Evolutionary conservation across 2,329 filamentous ascomycete genomes (phyloP), one percentile per base, ranked within the genome.

Genomic region (Tricladium varicosporioides): DNA sequence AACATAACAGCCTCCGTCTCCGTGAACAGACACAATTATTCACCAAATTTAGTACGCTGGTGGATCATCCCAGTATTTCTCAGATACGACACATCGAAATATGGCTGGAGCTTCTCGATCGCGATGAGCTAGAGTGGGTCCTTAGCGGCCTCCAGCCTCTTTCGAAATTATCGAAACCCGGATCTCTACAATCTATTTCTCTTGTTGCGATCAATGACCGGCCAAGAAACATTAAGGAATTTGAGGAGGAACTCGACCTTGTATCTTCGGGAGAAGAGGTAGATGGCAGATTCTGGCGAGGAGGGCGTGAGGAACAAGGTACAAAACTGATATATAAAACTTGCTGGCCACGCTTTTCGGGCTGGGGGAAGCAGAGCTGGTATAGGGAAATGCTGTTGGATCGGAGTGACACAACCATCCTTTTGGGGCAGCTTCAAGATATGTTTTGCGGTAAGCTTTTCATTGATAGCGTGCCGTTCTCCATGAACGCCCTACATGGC

Each of bases 291-390:
- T 52, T 69, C 5, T 68, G 51, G 19, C 48, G 51, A n/a, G 51
- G 51, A 42, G 47, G 47, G 5, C 40, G 16, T 19, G 48, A 48
- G 18, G 50, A 48, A 22, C 19, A 48, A 5, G 56, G 54, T 48
- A 62, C 55, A 5, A 60, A 48, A 22, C 59, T 67, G 53, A 45
- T 60, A 11, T 54, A 67, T 11, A 66, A 65, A 51, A 68, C 67
- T 2, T 63, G 65, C 15, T 69, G 67, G 67, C 67, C 67, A 16
- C 59, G 62, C 43, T 63, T 69, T 42, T 65, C 65, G 10, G 60
- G 65, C 49, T 69, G 67, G 67, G 65, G 64, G 4, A 69, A 69
- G 47, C 64, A 67, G 51, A 64, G 60, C 14, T 69, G 67, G 67
- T 49, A 68, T 13, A 60, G 58, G 27, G 64, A 65, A 52, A 69